Evolutionary conservation across 129 eudicot species (phyloP), one percentile per base, ranked within the genome.

Genomic region (Glebionis coronaria): DNA sequence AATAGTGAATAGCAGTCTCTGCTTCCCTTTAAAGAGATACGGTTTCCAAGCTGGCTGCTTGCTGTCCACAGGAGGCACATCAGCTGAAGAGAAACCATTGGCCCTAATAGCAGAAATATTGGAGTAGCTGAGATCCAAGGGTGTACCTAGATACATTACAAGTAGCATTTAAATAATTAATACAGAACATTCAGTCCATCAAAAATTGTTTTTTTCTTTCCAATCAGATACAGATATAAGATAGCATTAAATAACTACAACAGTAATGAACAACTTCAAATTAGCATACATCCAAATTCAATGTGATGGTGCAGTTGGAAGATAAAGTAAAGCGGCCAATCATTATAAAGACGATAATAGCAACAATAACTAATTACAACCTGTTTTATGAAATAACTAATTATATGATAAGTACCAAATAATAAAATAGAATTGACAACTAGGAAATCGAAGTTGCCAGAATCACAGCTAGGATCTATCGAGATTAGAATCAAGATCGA

Each of bases 1-100:
- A 47, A 94, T 85, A 13, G 99, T 94, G 44, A 94, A 90, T 68
- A 89, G 81, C 50, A 94, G 80, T 64, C 95, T 79, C 78, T 94
- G 99, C 76, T 81, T 94, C 68, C 99, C 99, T 74, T 81, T 83
- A 73, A 76, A 90, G 16, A 94, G 81, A 84, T 90, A 94, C 5
- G 99, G 99, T 78, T 94, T 94, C 99, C 99, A 94, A 27, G 97
- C 97, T 44, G 99, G 97, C 68, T 84, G 99, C 80, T 90, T 94
- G 73, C 84, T 82, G 53, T 90, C 97, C 65, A 83, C 73, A 67
- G 88, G 93, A 57, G 99, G 95, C 44, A 64, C 13, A 55, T 94
- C 99, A 54, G 80, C 65, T 59, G 93, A 54, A 16, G 92, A 86
- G 80, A 94, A 94, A 23, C 97, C 97, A 69, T 86, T 79, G 19